Percentiles rank a stretch among this genome's conserved stretches.
phyloP scores from a whole-genome alignment of 116 monocot species.

The Dioscorea cayenensis region DNA sequence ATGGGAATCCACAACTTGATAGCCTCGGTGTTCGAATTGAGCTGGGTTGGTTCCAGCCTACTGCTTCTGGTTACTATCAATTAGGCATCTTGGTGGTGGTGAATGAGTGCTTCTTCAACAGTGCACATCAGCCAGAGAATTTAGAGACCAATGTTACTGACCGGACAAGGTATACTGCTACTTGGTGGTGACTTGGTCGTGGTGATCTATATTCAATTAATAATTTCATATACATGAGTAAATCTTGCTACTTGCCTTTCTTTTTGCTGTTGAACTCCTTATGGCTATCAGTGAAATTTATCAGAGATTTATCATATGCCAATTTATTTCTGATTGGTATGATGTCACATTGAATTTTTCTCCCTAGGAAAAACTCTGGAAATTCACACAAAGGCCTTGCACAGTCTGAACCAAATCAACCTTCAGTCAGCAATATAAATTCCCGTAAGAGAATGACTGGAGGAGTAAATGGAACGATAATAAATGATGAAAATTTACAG shows the following conservation, averaged over 20 bases:
- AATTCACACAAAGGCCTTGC: slow-evolving; percentile 19
- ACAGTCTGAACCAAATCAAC: slow-evolving; percentile 40
- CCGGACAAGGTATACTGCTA: slow-evolving; percentile 33
- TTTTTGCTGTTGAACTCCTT: too few species aligned
- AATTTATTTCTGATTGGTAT: neutral
- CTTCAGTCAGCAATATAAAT: slow-evolving; percentile 24
- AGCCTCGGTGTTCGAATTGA: slow-evolving; percentile 58
- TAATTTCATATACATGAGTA: too few species aligned
- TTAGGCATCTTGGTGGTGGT: slow-evolving; percentile 58
- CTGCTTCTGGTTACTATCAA: slow-evolving; percentile 91
- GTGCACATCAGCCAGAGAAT: slow-evolving; percentile 24
- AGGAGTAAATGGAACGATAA: slow-evolving; percentile 74
- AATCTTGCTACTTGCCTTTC: neutral
- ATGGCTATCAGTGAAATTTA: too few species aligned
- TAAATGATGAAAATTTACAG: slow-evolving; percentile 57
- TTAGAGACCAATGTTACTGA: slow-evolving; percentile 24
- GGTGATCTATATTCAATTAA: too few species aligned
- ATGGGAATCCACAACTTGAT: slow-evolving; percentile 73
- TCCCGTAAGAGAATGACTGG: slow-evolving; percentile 69
- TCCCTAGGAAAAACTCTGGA: slow-evolving; percentile 32
- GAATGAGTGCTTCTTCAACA: slow-evolving; percentile 34
- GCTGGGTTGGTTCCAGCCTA: slow-evolving; percentile 88
- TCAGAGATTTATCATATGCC: too few species aligned
- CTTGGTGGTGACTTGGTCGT: too few species aligned
- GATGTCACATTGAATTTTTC: neutral